Conservation (phyloP, 352 stramenopile genomes). For the Peronosclerospora sorghi region DNA sequence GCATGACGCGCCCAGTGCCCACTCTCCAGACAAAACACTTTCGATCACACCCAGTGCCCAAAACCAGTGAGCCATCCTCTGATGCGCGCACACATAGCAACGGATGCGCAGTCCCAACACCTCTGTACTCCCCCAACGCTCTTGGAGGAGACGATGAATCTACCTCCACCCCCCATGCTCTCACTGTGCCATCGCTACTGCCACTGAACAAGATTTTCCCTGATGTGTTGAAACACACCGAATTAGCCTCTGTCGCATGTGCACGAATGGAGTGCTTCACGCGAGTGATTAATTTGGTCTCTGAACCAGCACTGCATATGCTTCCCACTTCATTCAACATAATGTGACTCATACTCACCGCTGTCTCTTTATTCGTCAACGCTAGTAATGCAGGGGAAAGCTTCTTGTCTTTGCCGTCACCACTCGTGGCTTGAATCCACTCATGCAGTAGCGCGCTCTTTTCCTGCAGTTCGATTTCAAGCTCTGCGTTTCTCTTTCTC, state of each 20-base stretch:
- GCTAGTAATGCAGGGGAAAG: constrained; percentile 9
- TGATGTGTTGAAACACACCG: constrained; percentile 73
- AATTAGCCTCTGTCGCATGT: constrained; percentile 78
- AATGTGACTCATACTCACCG: constrained; percentile 36
- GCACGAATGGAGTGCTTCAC: constrained; percentile 53
- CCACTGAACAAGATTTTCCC: constrained; percentile 75
- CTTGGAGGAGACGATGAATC: constrained; percentile 13
- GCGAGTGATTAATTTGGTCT: constrained; percentile 23
- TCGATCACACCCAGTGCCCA: constrained; percentile 72
- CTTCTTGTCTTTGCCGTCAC: constrained; percentile 2
- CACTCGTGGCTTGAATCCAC: constrained; percentile 39
- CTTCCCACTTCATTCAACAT: constrained; percentile 16
- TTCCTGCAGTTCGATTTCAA: constrained; percentile 46
- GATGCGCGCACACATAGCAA: constrained; percentile 72
- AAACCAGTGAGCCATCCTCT: constrained; percentile 61
- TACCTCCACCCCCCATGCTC: constrained; percentile 57
- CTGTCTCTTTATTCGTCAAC: constrained; percentile 32
- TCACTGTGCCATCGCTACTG: constrained; percentile 73
- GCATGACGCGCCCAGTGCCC: constrained; percentile 63
- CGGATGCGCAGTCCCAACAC: constrained; percentile 66
- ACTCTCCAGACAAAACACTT: constrained; percentile 82
- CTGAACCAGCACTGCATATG: constrained; percentile 1
- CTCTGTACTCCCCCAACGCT: constrained; percentile 63
- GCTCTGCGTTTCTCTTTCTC: constrained; percentile 23
- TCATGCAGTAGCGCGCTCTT: constrained; percentile 55